phyloP scores from a whole-genome alignment of 2,329 filamentous ascomycete species.

The Zymoseptoria crescenta region DNA sequence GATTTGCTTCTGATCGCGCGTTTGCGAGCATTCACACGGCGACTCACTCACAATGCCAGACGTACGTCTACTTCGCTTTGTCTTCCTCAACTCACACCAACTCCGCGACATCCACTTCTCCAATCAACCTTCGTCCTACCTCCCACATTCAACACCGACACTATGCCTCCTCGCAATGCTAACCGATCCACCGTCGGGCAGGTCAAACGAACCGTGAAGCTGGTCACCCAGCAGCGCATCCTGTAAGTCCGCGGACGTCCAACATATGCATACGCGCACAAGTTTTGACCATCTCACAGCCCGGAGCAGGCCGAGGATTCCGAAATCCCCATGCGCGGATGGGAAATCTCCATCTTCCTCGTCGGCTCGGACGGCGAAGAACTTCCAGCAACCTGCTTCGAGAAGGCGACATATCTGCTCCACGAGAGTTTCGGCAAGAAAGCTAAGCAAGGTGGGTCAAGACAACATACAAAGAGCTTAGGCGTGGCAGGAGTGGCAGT shows the following conservation, averaged over 20 bases:
- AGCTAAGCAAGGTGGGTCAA: constrained; percentile 50
- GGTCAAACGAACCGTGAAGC: constrained; percentile 74
- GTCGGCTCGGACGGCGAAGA: constrained; percentile 81
- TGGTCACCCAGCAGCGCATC: constrained; percentile 84
- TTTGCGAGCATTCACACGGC: not conserved
- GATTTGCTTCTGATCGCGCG: not conserved
- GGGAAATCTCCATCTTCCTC: constrained; percentile 80
- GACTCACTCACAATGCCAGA: not conserved
- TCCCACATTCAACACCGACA: not conserved
- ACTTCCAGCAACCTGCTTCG: constrained; percentile 74
- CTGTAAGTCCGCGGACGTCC: constrained; percentile 52
- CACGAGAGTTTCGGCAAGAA: constrained; percentile 88
- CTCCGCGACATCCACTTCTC: not conserved
- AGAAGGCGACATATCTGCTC: constrained; percentile 85
- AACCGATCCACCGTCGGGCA: constrained; percentile 8
- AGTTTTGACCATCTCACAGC: constrained; percentile 38
- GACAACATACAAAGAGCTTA: constrained; percentile 30
- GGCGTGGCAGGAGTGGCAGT: not conserved
- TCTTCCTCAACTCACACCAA: constrained; percentile 1
- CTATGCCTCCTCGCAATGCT: constrained; percentile 4
- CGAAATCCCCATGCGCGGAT: constrained; percentile 85
- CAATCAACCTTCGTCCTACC: not conserved
- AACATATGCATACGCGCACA: constrained; percentile 1
- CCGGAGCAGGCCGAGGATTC: constrained; percentile 74
- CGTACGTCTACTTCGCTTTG: not conserved